A percentile compares a stretch with the other conserved stretches of the same genome.
Evolutionary conservation across 148 eudicot genomes (phyloP).

Genomic region (Chenopodium suecicum): DNA sequence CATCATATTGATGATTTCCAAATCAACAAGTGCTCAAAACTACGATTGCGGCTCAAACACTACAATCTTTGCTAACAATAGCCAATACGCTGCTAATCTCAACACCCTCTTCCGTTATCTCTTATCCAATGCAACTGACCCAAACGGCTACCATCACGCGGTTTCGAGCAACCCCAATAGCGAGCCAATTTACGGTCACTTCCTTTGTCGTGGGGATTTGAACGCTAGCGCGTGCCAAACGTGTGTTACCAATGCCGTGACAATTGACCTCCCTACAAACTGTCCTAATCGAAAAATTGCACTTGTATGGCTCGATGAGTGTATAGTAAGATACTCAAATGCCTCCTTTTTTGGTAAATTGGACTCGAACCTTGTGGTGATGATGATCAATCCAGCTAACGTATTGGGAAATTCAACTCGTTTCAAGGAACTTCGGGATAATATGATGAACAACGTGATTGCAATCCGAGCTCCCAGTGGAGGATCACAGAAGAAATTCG

Average conservation of each 20-base stretch:
- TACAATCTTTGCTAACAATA: conserved; percentile 24
- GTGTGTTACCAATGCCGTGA: conserved; percentile 30
- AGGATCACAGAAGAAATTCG: neutral
- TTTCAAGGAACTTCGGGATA: neutral
- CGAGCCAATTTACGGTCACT: conserved; percentile 31
- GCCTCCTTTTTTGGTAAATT: conserved; percentile 1
- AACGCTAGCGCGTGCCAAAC: conserved; percentile 20
- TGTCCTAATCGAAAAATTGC: conserved; percentile 35
- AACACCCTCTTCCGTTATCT: conserved; percentile 37
- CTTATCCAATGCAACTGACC: conserved; percentile 28
- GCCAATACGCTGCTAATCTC: conserved; percentile 38
- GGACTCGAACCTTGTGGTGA: neutral
- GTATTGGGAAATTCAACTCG: neutral
- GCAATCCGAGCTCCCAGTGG: neutral
- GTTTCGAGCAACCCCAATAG: conserved; percentile 18
- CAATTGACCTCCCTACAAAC: conserved; percentile 16
- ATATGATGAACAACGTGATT: conserved; percentile 13
- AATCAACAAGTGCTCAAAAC: neutral
- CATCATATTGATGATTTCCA: neutral
- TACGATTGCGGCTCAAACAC: neutral
- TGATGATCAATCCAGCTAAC: neutral
- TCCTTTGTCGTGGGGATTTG: conserved; percentile 41
- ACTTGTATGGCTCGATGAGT: conserved; percentile 28
- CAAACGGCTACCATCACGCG: conserved; percentile 38
- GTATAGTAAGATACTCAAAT: conserved; percentile 42